phyloP scores from a whole-genome alignment of 2,329 filamentous ascomycete species.

The Cladophialophora immunda region DNA sequence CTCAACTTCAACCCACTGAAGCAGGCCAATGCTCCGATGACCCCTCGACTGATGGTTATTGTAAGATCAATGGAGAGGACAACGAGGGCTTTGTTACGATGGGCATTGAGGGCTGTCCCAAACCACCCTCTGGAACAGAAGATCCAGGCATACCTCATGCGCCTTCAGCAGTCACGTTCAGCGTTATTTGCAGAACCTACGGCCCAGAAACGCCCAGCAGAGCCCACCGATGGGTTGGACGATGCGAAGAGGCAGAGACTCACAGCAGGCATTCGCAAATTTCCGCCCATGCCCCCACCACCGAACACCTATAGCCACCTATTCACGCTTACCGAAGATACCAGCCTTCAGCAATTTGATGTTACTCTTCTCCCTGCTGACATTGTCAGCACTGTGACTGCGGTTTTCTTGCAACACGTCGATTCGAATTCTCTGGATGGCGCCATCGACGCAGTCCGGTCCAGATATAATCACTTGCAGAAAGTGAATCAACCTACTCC shows the following conservation, averaged over 20 bases:
- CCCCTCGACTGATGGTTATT: constrained; percentile 79
- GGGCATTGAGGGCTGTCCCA: constrained; percentile 85
- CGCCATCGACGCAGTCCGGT: constrained; percentile 69
- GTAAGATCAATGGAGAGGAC: constrained; percentile 96
- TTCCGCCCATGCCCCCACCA: constrained; percentile 77
- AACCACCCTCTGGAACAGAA: constrained; percentile 77
- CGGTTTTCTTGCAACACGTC: constrained; percentile 77
- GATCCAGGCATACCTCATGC: constrained; percentile 88
- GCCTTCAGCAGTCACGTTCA: constrained; percentile 77
- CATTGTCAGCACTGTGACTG: constrained; percentile 80
- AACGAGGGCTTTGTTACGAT: constrained; percentile 80
- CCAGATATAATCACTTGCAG: constrained; percentile 43
- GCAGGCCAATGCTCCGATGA: constrained; percentile 78
- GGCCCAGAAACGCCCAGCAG: constrained; percentile 76
- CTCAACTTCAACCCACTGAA: constrained; percentile 92
- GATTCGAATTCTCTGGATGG: constrained; percentile 73
- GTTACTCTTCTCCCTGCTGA: constrained; percentile 79
- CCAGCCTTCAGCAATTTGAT: constrained; percentile 79
- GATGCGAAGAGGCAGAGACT: constrained; percentile 82
- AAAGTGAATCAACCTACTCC: constrained; percentile 43
- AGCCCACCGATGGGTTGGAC: constrained; percentile 77
- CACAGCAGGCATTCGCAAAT: constrained; percentile 61
- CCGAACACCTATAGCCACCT: constrained; percentile 82
- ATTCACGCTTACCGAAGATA: constrained; percentile 83
- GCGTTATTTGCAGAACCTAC: constrained; percentile 80